These are phyloP conservation scores for Tuber brumale DNA, from an alignment of 495 filamentous ascomycete genomes.

Conservation along the genomic window DNA sequence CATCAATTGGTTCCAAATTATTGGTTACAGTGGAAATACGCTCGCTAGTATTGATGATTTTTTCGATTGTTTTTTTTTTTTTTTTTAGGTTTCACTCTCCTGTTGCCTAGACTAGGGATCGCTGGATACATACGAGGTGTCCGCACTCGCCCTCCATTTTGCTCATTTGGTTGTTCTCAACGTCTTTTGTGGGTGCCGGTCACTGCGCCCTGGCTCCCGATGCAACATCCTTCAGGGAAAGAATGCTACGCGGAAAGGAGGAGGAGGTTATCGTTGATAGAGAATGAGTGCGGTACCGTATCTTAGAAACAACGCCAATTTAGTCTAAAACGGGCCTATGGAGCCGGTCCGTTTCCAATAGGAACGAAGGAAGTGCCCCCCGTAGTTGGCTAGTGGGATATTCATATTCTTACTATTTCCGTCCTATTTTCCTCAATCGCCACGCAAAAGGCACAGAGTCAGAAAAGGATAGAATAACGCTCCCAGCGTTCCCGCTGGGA, in stretches of 20 bases:
- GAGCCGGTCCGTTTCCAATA: slow-evolving; percentile 28
- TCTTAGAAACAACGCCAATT: slow-evolving; percentile 19
- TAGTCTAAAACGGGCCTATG: slow-evolving; percentile 31
- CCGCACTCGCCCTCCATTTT: slow-evolving; percentile 11
- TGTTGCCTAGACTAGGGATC: slow-evolving; percentile 15
- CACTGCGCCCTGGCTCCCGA: slow-evolving; percentile 31
- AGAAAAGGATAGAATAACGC: background rate
- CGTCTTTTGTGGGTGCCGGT: slow-evolving; percentile 21
- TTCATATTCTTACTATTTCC: slow-evolving; percentile 22
- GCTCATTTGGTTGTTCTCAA: background rate
- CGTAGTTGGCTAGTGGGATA: slow-evolving; percentile 31
- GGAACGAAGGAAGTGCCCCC: slow-evolving; percentile 26
- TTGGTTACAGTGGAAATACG: slow-evolving; percentile 30
- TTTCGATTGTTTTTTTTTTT: background rate
- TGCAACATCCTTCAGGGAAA: slow-evolving; percentile 24
- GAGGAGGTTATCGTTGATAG: slow-evolving; percentile 28
- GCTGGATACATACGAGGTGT: slow-evolving; percentile 22
- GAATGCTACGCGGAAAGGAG: slow-evolving; percentile 29
- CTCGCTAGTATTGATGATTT: slow-evolving; percentile 15
- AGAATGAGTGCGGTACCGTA: slow-evolving; percentile 17
- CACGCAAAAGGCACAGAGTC: slow-evolving; percentile 17
- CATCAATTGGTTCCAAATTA: slow-evolving; percentile 25
- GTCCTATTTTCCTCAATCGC: background rate
- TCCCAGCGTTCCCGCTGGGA: background rate
- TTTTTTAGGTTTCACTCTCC: slow-evolving; percentile 16